Conservation (phyloP, 23 red algal genomes). For the Gracilaria gracilis region DNA sequence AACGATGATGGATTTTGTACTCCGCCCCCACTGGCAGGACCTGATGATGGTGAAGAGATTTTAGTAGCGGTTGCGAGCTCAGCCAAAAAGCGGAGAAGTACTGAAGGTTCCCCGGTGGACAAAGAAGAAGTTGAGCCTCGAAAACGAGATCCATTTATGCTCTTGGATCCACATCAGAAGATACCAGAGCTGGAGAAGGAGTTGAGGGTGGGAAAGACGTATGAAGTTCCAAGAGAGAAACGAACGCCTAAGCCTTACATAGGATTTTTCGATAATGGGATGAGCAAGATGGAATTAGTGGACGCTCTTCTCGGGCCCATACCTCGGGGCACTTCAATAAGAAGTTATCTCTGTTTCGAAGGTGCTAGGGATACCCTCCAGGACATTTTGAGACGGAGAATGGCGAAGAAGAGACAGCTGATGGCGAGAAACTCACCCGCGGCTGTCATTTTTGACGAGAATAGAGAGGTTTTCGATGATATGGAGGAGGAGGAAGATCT, state of each 20-base stretch:
- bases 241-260: background rate
- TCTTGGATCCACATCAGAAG: slow-evolving; percentile 58
- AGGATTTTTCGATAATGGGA: slow-evolving; percentile 5
- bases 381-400: slow-evolving; percentile 11
- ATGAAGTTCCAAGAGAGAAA: slow-evolving; percentile 25
- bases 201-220: slow-evolving; percentile 52
- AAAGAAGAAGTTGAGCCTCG: background rate
- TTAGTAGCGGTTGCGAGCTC: slow-evolving; percentile 27
- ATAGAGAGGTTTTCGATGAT: slow-evolving; percentile 2
- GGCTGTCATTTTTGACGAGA: slow-evolving; percentile 15
- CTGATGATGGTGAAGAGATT: slow-evolving; percentile 2
- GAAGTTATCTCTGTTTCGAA: slow-evolving; percentile 43
- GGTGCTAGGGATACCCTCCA: background rate
- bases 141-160: slow-evolving; percentile 53
- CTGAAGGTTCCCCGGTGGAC: background rate
- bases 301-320: slow-evolving; percentile 22
- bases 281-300: slow-evolving; percentile 19
- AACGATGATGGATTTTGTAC: background rate
- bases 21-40: background rate
- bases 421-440: slow-evolving; percentile 1
- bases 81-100: slow-evolving; percentile 13
- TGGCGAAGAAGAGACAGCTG: slow-evolving; percentile 24
- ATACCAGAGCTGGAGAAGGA: slow-evolving; percentile 36
- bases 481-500: slow-evolving; percentile 39
- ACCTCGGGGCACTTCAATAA: slow-evolving; percentile 32